These are phyloP conservation scores for Pseudevernia furfuracea DNA, from an alignment of 495 filamentous ascomycete species.

Conservation along the genomic window DNA sequence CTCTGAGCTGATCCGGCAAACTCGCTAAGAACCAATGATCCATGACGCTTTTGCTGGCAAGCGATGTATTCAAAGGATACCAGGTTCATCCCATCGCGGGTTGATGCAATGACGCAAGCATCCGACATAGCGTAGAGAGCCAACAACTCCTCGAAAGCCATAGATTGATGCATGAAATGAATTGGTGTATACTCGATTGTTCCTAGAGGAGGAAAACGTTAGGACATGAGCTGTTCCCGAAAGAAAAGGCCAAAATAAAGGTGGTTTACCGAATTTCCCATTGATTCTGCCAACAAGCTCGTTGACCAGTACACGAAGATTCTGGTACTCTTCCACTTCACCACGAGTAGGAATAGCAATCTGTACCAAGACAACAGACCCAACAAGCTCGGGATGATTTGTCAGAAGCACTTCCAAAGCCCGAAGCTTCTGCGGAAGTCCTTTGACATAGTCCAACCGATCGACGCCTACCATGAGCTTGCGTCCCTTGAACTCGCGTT, in stretches of 20 bases:
- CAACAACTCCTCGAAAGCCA: slow-evolving; percentile 76
- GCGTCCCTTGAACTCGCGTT: slow-evolving; percentile 75
- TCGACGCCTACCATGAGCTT: slow-evolving; percentile 92
- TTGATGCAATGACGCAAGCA: slow-evolving; percentile 82
- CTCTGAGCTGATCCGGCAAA: slow-evolving; percentile 86
- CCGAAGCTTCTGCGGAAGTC: slow-evolving; percentile 88
- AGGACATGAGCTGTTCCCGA: not conserved
- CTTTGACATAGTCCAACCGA: slow-evolving; percentile 91
- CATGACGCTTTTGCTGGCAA: slow-evolving; percentile 72
- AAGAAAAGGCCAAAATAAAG: not conserved
- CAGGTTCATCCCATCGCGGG: slow-evolving; percentile 94
- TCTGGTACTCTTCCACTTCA: slow-evolving; percentile 95
- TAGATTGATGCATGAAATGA: slow-evolving; percentile 84
- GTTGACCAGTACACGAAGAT: slow-evolving; percentile 80
- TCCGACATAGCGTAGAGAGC: slow-evolving; percentile 87
- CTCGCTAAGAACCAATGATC: slow-evolving; percentile 85
- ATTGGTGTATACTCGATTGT: slow-evolving; percentile 91
- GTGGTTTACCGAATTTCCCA: slow-evolving; percentile 65
- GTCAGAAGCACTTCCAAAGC: slow-evolving; percentile 85
- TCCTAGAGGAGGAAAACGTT: slow-evolving; percentile 35
- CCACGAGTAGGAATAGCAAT: slow-evolving; percentile 86
- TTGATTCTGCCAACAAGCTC: slow-evolving; percentile 89
- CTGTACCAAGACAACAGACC: slow-evolving; percentile 86
- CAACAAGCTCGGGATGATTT: slow-evolving; percentile 85
- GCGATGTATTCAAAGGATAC: slow-evolving; percentile 96